A percentile compares a stretch with the other conserved stretches of the same genome.
Evolutionary conservation across 2,329 filamentous ascomycete species (phyloP).

Genomic region (Phialophora tarda): DNA sequence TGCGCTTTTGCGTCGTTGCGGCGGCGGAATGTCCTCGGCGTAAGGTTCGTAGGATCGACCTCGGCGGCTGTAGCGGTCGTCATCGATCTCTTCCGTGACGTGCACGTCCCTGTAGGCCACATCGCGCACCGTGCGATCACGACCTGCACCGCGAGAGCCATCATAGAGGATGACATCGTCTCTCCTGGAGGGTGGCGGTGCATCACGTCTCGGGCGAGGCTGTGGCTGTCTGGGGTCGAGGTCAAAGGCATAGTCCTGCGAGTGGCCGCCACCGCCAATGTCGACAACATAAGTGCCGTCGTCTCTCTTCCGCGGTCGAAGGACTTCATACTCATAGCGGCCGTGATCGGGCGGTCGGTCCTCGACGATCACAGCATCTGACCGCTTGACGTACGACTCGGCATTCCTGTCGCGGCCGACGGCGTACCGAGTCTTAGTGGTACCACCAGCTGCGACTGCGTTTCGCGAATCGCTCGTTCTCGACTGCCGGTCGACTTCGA

Average conservation of each 20-base stretch:
- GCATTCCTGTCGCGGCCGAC: constrained; percentile 31
- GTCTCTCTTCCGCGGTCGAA: constrained; percentile 30
- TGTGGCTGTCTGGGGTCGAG: constrained; percentile 13
- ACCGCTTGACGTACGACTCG: constrained; percentile 32
- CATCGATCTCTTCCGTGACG: constrained; percentile 34
- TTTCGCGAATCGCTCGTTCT: constrained; percentile 20
- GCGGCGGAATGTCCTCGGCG: constrained; percentile 22
- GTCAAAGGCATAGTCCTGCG: constrained; percentile 21
- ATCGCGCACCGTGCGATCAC: constrained; percentile 21
- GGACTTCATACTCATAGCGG: constrained; percentile 33
- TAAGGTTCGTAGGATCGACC: constrained; percentile 19
- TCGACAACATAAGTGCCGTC: constrained; percentile 35
- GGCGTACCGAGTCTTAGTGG: constrained; percentile 32
- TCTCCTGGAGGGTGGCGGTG: constrained; percentile 1
- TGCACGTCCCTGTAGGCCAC: constrained; percentile 32
- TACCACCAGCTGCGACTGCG: background rate
- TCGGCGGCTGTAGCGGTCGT: constrained; percentile 25
- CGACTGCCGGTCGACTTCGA: constrained; percentile 24
- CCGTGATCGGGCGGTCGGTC: constrained; percentile 21
- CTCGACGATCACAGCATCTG: constrained; percentile 30
- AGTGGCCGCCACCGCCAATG: constrained; percentile 10
- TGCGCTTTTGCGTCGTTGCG: constrained; percentile 21
- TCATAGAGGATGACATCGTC: constrained; percentile 30
- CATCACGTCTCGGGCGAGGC: constrained; percentile 18
- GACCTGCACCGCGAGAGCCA: constrained; percentile 1